Percentiles rank a stretch among this genome's conserved stretches.
Conservation (phyloP, 2,329 filamentous ascomycete genomes). For the Aureobasidium lini region DNA sequence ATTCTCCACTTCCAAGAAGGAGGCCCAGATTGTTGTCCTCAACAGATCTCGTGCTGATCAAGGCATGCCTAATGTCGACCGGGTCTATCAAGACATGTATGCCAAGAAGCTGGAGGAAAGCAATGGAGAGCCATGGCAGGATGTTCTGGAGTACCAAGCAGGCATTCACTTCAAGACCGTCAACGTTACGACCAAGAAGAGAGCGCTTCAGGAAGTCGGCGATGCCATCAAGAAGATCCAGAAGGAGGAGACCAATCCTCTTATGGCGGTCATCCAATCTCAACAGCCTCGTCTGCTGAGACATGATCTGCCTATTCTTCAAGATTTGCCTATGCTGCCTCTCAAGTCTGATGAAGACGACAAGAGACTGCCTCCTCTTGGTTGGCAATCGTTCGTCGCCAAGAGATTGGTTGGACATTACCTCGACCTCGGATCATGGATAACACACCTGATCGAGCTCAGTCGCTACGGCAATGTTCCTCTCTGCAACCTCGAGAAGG, state of each 20-base stretch:
- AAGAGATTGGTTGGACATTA: conserved; percentile 84
- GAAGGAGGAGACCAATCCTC: conserved; percentile 71
- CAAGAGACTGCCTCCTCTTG: conserved; percentile 79
- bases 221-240: conserved; percentile 86
- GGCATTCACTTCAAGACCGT: conserved; percentile 76
- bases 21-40: conserved; percentile 82
- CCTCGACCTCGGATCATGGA: conserved; percentile 85
- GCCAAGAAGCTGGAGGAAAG: conserved; percentile 58
- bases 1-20: conserved; percentile 73
- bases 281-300: conserved; percentile 72
- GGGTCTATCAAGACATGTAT: conserved; percentile 75
- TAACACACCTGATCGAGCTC: conserved; percentile 78
- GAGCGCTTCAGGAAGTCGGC: conserved; percentile 78
- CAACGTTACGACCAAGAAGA: conserved; percentile 82
- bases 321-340: conserved; percentile 74
- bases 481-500: conserved; percentile 87
- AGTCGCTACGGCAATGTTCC: conserved; percentile 90
- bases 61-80: conserved; percentile 82
- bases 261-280: conserved; percentile 84
- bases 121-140: conserved; percentile 65
- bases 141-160: conserved; percentile 80
- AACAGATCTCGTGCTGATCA: conserved; percentile 75
- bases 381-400: conserved; percentile 86
- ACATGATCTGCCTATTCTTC: conserved; percentile 76
- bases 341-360: conserved; percentile 78